phyloP scores from a whole-genome alignment of 495 filamentous ascomycete species.

The Trichocladium antarcticum region DNA sequence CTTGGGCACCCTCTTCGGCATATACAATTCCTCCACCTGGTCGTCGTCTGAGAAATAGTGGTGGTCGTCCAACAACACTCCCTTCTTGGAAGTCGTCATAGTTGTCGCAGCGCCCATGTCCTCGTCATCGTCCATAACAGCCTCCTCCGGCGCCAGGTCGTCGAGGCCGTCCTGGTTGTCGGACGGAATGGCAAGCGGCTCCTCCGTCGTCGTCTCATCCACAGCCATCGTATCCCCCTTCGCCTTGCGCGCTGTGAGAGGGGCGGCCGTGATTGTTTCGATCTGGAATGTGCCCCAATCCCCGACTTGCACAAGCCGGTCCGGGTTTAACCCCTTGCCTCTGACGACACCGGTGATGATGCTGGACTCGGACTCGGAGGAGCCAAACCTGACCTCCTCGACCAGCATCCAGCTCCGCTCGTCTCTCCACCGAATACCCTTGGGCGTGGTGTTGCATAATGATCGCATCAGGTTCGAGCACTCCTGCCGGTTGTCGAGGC shows the following conservation, averaged over 20 bases:
- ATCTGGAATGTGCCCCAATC: conserved; percentile 96
- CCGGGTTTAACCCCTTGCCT: conserved; percentile 76
- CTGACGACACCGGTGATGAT: conserved; percentile 78
- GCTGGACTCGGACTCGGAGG: conserved; percentile 44
- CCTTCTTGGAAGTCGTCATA: conserved; percentile 43
- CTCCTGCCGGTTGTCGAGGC: conserved; percentile 75
- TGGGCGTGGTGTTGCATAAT: conserved; percentile 79
- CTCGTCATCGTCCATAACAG: conserved; percentile 50
- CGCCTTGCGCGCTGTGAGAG: conserved; percentile 42
- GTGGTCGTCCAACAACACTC: conserved; percentile 89
- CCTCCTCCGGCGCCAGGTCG: conserved; percentile 71
- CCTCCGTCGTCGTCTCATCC: conserved; percentile 42
- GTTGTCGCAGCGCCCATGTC: conserved; percentile 44
- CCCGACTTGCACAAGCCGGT: conserved; percentile 80
- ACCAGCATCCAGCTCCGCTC: conserved; percentile 89
- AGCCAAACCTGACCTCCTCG: conserved; percentile 64
- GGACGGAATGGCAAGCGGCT: conserved; percentile 54
- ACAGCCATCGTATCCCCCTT: conserved; percentile 56
- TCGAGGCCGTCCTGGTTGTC: conserved; percentile 71
- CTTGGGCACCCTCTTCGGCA: conserved; percentile 68
- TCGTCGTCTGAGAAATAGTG: conserved; percentile 95
- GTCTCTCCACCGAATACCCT: conserved; percentile 87
- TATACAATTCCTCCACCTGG: conserved; percentile 20
- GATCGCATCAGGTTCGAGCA: conserved; percentile 80
- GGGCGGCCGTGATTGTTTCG: conserved; percentile 68